Evolutionary conservation across 768 basidiomycete species (phyloP).

Genomic region (Omphalotus guepiniiformis): DNA sequence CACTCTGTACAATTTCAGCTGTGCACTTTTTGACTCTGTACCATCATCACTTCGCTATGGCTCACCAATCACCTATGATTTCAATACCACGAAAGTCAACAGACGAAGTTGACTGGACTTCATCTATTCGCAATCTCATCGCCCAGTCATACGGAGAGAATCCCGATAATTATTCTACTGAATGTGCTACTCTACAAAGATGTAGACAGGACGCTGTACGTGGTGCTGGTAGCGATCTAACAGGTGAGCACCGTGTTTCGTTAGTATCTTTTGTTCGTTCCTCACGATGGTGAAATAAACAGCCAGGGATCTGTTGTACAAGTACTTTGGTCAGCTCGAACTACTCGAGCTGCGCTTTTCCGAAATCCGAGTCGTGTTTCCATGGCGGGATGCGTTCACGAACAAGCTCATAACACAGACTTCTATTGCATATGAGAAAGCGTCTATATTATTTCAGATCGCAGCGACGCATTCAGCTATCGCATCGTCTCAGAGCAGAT

Average conservation of each 20-base stretch:
- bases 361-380: constrained; percentile 93
- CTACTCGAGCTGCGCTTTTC: constrained; percentile 95
- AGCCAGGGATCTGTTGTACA: constrained; percentile 94
- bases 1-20: not conserved
- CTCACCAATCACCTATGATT: constrained; percentile 83
- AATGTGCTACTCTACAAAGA: constrained; percentile 80
- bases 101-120: constrained; percentile 95
- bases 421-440: constrained; percentile 97
- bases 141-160: constrained; percentile 90
- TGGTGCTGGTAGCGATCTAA: constrained; percentile 93
- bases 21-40: not conserved
- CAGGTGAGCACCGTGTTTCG: constrained; percentile 45
- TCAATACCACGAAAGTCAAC: constrained; percentile 93
- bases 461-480: constrained; percentile 92
- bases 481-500: constrained; percentile 78
- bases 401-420: constrained; percentile 91
- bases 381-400: constrained; percentile 97
- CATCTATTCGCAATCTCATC: constrained; percentile 80
- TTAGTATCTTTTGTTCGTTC: constrained; percentile 1
- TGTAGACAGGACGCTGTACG: constrained; percentile 95
- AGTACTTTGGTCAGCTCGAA: constrained; percentile 99
- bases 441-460: constrained; percentile 94
- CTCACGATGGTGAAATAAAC: too few species aligned
- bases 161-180: constrained; percentile 82
- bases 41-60: constrained; percentile 36